These are phyloP conservation scores for Exophiala xenobiotica DNA, from an alignment of 2,329 filamentous ascomycete species.

Conservation along the genomic window DNA sequence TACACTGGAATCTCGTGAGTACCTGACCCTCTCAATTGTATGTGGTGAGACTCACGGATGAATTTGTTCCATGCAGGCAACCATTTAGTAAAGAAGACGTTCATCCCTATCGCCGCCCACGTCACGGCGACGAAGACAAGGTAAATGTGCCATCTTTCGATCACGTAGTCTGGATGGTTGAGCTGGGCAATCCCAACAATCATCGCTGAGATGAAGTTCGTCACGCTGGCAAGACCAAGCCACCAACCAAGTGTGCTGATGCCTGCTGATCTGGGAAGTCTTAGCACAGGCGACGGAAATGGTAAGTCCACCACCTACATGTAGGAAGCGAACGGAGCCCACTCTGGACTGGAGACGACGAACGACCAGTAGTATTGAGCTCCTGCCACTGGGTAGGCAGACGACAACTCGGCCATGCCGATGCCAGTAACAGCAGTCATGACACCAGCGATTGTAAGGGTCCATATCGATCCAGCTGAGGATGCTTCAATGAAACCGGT, in stretches of 20 bases:
- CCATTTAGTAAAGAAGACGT: conserved; percentile 11
- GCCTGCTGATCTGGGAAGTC: conserved; percentile 9
- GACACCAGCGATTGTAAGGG: conserved; percentile 11
- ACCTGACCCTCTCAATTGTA: too few species aligned
- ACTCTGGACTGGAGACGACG: conserved; percentile 12
- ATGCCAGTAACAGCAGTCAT: conserved; percentile 18
- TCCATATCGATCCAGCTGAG: conserved; percentile 19
- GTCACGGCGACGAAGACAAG: conserved; percentile 17
- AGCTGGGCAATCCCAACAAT: conserved; percentile 15
- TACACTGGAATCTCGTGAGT: conserved; percentile 7
- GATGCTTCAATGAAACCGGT: conserved; percentile 18
- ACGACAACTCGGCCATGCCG: conserved; percentile 20
- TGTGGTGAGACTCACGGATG: conserved; percentile 8
- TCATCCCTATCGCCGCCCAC: conserved; percentile 13
- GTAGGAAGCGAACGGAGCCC: conserved; percentile 18
- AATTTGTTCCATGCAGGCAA: conserved; percentile 18
- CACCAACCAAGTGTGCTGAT: conserved; percentile 23
- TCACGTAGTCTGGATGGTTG: conserved; percentile 8
- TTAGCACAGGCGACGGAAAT: background rate
- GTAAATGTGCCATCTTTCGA: conserved; percentile 18
- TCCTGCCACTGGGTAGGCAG: conserved; percentile 13
- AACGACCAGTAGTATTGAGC: conserved; percentile 25
- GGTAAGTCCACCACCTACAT: conserved; percentile 6
- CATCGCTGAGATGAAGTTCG: conserved; percentile 22
- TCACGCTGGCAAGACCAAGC: conserved; percentile 16